These are phyloP conservation scores for Raphanus raphanistrum DNA, from an alignment of 345 rosid species.

Conservation along the genomic window DNA sequence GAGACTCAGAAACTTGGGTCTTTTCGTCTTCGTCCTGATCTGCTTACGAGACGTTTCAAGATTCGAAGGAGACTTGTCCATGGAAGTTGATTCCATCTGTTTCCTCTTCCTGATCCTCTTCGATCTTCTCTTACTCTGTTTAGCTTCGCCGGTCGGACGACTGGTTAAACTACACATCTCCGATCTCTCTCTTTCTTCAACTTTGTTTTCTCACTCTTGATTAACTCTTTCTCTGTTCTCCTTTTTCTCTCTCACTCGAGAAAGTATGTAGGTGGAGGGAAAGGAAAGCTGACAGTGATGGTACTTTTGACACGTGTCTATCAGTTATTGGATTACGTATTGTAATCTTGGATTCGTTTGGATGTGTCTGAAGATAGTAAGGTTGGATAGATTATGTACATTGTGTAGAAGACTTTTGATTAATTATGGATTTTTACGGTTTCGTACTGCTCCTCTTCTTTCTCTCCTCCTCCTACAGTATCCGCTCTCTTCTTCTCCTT, in stretches of 20 bases:
- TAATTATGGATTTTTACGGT: conserved; percentile 34
- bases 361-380: conserved; percentile 31
- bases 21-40: conserved; percentile 59
- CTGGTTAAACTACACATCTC: conserved; percentile 40
- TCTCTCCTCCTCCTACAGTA: conserved; percentile 5
- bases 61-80: conserved; percentile 19
- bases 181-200: conserved; percentile 19
- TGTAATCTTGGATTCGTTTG: conserved; percentile 46
- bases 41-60: conserved; percentile 46
- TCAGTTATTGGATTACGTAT: not conserved
- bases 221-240: conserved; percentile 12
- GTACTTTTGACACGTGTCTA: conserved; percentile 32
- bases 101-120: conserved; percentile 30
- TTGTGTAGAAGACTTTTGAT: not conserved
- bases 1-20: conserved; percentile 69
- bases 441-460: conserved; percentile 44
- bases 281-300: conserved; percentile 26
- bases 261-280: conserved; percentile 28
- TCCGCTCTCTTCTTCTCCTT: conserved; percentile 24
- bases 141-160: conserved; percentile 29
- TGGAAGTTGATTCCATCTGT: conserved; percentile 15
- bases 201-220: conserved; percentile 10
- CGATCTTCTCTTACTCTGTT: conserved; percentile 27
- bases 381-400: conserved; percentile 32
- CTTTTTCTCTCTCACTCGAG: conserved; percentile 22